Percentiles rank a stretch among this genome's conserved stretches.
Evolutionary conservation across 768 basidiomycete species (phyloP).

Genomic region (Boletus tomentosulus): DNA sequence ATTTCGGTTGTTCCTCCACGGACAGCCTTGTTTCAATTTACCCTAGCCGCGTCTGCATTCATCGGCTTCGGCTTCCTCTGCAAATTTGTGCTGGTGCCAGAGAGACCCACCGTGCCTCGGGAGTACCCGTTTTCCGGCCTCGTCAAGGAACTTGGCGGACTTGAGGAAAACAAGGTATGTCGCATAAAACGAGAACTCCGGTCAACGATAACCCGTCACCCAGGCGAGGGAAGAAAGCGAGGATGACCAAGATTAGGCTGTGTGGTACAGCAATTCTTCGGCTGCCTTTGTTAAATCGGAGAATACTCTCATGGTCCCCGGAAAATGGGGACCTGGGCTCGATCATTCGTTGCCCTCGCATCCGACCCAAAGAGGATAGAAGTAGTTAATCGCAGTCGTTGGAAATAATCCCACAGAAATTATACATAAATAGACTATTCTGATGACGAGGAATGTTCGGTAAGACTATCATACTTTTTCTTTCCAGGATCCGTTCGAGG

Average conservation of each 20-base stretch:
- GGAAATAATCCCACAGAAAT: background rate
- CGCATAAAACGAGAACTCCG: background rate
- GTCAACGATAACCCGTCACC: slow-evolving; percentile 2
- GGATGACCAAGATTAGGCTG: slow-evolving; percentile 30
- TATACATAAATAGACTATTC: slow-evolving; percentile 1
- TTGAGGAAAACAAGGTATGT: slow-evolving; percentile 73
- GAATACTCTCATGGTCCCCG: background rate
- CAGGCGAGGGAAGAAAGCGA: slow-evolving; percentile 37
- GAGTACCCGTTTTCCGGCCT: slow-evolving; percentile 77
- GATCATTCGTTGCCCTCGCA: background rate
- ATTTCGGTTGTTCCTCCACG: slow-evolving; percentile 56
- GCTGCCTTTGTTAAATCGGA: slow-evolving; percentile 1
- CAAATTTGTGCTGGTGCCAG: slow-evolving; percentile 53
- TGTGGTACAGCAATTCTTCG: slow-evolving; percentile 8
- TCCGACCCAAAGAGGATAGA: background rate
- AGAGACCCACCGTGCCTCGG: slow-evolving; percentile 62
- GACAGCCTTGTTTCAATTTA: slow-evolving; percentile 61
- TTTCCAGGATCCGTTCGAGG: slow-evolving; percentile 38
- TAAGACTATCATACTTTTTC: slow-evolving; percentile 9
- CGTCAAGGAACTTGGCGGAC: slow-evolving; percentile 71
- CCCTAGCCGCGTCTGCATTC: slow-evolving; percentile 58
- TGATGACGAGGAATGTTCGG: slow-evolving; percentile 8
- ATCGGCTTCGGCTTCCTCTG: slow-evolving; percentile 57
- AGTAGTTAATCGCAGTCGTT: background rate
- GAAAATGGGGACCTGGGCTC: slow-evolving; percentile 3